Evolutionary conservation across 2,329 filamentous ascomycete species (phyloP), one percentile per base, ranked within the genome.

Genomic region (Rhynchosporium agropyri): DNA sequence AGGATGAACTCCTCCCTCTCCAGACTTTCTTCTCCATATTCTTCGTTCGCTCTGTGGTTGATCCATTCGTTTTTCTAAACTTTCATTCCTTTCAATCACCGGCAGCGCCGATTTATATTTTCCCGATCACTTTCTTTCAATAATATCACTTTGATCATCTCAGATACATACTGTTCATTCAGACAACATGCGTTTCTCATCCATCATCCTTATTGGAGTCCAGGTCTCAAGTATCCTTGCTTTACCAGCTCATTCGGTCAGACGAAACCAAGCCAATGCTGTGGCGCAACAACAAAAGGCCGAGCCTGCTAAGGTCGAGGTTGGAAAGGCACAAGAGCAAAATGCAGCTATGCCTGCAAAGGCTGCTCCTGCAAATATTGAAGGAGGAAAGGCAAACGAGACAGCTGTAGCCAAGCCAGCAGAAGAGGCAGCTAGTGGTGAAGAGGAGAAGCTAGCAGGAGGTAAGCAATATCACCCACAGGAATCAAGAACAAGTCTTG

Each of bases 101-200:
- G 54, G 54, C 54, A 45, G 54, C 28, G 54, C 54, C 54, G 54
- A 56, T 46, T 45, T 57, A 57, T 36, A 45, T 20, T 10, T 56
- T 57, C 29, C 26, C n/a, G n/a, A 45, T 31, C 29, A n/a, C 54
- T 46, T 43, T 13, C 15, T 20, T 43, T 46, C 40, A 57, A 57
- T 31, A 57, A 12, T 36, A 31, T 28, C 6, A 33, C 43, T 26
- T 31, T 10, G 15, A 15, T 36, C 28, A 31, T 36, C 33, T 51
- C 48, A 51, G 31, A 51, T 15, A 31, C 15, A 2, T 15, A 51
- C 10, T 15, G n/a, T 31, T 15, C 12, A 10, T 51, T 31, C 29
- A 12, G 48, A 13, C 13, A 46, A n/a, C 40, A 57, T 57, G 54
- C 54, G 54, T 57, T 46, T 57, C 54, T 57, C 54, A 31, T 33